Evolutionary conservation across 495 filamentous ascomycete species (phyloP).

Genomic region (Aspergillus cavernicola): DNA sequence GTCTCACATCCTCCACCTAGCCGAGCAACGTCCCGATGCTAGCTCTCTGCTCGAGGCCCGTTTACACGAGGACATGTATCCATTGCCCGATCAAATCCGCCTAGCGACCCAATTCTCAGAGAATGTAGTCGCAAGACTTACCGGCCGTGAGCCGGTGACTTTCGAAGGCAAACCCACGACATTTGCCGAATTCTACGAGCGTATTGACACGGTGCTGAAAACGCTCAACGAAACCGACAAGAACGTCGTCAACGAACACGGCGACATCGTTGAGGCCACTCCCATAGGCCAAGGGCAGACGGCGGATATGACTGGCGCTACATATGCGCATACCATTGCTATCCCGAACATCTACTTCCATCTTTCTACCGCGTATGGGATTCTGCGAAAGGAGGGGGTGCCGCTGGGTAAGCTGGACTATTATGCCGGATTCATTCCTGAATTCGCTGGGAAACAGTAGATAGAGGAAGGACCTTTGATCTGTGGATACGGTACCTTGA

Average conservation of each 20-base stretch:
- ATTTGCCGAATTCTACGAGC: constrained; percentile 36
- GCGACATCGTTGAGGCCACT: constrained; percentile 15
- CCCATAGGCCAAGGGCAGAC: constrained; percentile 8
- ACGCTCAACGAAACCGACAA: constrained; percentile 35
- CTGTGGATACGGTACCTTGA: too few relatives aligned
- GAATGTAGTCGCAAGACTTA: constrained; percentile 29
- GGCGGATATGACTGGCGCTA: constrained; percentile 17
- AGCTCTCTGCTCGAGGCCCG: constrained; percentile 19
- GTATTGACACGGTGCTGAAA: constrained; percentile 38
- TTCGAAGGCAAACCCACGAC: constrained; percentile 35
- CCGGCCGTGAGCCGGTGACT: constrained; percentile 24
- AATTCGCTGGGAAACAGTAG: too few relatives aligned
- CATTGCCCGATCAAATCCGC: constrained; percentile 45
- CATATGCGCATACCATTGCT: constrained; percentile 36
- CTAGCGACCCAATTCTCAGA: constrained; percentile 33
- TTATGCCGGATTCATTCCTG: not conserved
- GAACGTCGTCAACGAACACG: constrained; percentile 30
- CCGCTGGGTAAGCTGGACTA: constrained; percentile 52
- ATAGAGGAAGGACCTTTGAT: too few relatives aligned
- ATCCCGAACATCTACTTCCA: constrained; percentile 62
- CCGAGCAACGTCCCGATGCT: constrained; percentile 22
- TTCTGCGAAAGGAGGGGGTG: constrained; percentile 55
- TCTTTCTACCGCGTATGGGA: constrained; percentile 50
- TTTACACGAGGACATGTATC: constrained; percentile 45
- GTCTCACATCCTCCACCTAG: constrained; percentile 28